Evolutionary conservation across 108 stramenopile species (phyloP).

Genomic region (Conticribra guillardii): DNA sequence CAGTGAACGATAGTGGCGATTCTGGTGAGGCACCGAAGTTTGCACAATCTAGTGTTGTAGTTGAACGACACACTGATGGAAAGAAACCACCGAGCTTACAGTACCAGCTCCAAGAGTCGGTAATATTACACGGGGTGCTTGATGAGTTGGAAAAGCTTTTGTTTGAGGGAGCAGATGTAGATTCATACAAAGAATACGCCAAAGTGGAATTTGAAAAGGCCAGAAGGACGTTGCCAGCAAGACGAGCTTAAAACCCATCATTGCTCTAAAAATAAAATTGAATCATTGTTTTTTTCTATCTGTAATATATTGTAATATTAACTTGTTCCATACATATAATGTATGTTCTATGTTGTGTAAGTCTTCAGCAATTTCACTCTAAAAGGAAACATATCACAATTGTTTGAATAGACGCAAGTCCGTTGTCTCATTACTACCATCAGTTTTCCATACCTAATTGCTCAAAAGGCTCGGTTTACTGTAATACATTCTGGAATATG

Average conservation of each 20-base stretch:
- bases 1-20: no score
- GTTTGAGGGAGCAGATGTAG: slow-evolving; percentile 10
- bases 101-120: slow-evolving; percentile 77
- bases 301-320: no score
- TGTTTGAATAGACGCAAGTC: no score
- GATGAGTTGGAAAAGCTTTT: slow-evolving; percentile 68
- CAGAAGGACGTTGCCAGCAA: slow-evolving; percentile 62
- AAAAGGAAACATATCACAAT: no score
- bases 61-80: slow-evolving; percentile 52
- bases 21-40: no score
- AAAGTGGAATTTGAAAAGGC: slow-evolving; percentile 43
- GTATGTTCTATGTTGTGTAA: no score
- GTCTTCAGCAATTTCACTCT: no score
- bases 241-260: slow-evolving; percentile 44
- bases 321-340: no score
- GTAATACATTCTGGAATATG: slow-evolving; percentile 35
- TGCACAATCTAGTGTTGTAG: slow-evolving; percentile 13
- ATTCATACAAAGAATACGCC: background rate
- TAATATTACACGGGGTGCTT: slow-evolving; percentile 71
- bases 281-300: no score
- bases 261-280: no score
- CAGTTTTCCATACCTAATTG: slow-evolving; percentile 28
- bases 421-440: no score
- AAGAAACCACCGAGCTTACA: slow-evolving; percentile 55
- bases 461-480: slow-evolving; percentile 36